phyloP scores from a whole-genome alignment of 2,329 filamentous ascomycete genomes.

The Scytalidium sp. region DNA sequence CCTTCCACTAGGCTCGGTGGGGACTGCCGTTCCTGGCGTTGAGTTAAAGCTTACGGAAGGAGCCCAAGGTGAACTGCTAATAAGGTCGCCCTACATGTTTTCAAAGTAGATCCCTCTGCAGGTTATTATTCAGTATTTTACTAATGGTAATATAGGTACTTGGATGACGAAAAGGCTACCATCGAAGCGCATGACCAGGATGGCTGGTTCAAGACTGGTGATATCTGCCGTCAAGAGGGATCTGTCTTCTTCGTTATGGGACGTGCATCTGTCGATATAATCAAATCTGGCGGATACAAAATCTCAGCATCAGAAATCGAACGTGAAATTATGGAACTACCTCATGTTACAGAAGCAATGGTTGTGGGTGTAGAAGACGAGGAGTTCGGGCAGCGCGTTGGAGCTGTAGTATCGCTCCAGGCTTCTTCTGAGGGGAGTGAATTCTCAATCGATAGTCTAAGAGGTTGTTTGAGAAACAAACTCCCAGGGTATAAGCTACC shows the following conservation, averaged over 20 bases:
- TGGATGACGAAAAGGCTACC: conserved; percentile 13
- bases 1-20: conserved; percentile 7
- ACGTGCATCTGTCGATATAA: conserved; percentile 38
- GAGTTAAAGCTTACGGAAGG: conserved; percentile 17
- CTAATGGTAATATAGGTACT: conserved; percentile 11
- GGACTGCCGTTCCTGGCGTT: conserved; percentile 14
- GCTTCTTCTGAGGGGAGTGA: conserved; percentile 13
- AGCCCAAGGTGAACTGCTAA: conserved; percentile 10
- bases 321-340: conserved; percentile 38
- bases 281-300: conserved; percentile 45
- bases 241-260: conserved; percentile 42
- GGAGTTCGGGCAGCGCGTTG: conserved; percentile 42
- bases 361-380: conserved; percentile 41
- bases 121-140: conserved; percentile 1
- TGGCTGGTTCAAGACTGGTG: conserved; percentile 21
- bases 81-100: conserved; percentile 19
- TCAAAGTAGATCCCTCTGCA: conserved; percentile 8
- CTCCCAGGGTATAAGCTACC: conserved; percentile 1
- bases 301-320: conserved; percentile 43
- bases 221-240: conserved; percentile 24
- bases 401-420: conserved; percentile 28
- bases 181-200: conserved; percentile 17
- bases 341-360: conserved; percentile 42
- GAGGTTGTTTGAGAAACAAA: neutral
- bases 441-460: neutral